Evolutionary conservation across 2,329 filamentous ascomycete genomes (phyloP).

Genomic region (Scedosporium boydii): DNA sequence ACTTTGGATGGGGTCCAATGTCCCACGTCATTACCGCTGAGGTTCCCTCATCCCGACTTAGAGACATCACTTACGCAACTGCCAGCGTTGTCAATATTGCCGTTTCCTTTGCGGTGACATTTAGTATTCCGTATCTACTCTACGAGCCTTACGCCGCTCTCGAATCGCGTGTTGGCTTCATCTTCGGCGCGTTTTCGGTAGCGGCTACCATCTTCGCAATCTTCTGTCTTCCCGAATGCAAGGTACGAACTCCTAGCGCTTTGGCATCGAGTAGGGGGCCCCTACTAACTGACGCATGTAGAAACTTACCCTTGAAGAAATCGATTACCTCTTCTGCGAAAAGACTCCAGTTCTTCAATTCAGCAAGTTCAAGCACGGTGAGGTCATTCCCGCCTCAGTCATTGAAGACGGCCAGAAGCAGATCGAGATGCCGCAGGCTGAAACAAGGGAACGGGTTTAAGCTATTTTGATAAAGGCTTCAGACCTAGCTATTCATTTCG

Average conservation of each 20-base stretch:
- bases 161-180: conserved; percentile 24
- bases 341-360: background rate
- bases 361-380: background rate
- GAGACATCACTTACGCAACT: conserved; percentile 21
- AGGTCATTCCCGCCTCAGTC: background rate
- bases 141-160: conserved; percentile 23
- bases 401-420: background rate
- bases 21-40: conserved; percentile 25
- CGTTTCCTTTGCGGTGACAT: conserved; percentile 22
- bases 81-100: conserved; percentile 20
- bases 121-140: conserved; percentile 27
- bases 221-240: conserved; percentile 14
- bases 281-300: background rate
- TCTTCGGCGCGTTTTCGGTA: conserved; percentile 15
- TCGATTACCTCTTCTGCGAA: background rate
- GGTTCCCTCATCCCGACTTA: conserved; percentile 19
- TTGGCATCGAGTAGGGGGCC: background rate
- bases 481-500: too few relatives aligned
- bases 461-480: too few relatives aligned
- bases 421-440: background rate
- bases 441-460: background rate
- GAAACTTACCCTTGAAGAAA: background rate
- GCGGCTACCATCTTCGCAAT: conserved; percentile 11
- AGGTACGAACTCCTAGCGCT: background rate
- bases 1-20: conserved; percentile 23